These are phyloP conservation scores for Pezicula radicicola DNA, from an alignment of 2,329 filamentous ascomycete genomes.

Conservation along the genomic window DNA sequence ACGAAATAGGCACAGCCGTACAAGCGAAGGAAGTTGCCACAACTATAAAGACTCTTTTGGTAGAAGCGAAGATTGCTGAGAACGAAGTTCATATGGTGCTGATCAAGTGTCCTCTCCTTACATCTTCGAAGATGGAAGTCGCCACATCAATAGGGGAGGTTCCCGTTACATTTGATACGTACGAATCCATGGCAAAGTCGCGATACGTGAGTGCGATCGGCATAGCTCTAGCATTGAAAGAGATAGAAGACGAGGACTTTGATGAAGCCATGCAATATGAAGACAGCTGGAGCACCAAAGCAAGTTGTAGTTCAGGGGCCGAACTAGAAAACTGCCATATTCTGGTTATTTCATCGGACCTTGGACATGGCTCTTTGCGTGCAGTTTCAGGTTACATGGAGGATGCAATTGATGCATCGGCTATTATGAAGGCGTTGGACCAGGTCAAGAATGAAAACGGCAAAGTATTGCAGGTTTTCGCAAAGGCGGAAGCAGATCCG, in stretches of 20 bases:
- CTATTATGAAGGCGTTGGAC: conserved; percentile 14
- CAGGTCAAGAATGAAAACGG: conserved; percentile 17
- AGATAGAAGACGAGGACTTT: conserved; percentile 16
- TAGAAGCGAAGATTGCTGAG: conserved; percentile 10
- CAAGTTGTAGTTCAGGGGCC: conserved; percentile 30
- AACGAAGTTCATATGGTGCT: conserved; percentile 25
- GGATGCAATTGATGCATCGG: conserved; percentile 26
- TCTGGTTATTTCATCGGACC: conserved; percentile 25
- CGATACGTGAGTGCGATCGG: conserved; percentile 29
- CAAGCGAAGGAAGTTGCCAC: conserved; percentile 21
- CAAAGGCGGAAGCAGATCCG: conserved; percentile 29
- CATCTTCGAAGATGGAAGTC: conserved; percentile 22
- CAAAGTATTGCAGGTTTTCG: conserved; percentile 27
- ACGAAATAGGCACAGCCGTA: conserved; percentile 27
- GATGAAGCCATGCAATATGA: conserved; percentile 16
- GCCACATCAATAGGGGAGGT: conserved; percentile 17
- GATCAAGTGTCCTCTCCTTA: conserved; percentile 29
- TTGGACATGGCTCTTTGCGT: conserved; percentile 11
- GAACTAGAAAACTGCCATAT: conserved; percentile 30
- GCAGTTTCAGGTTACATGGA: conserved; percentile 23
- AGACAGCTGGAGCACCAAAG: conserved; percentile 24
- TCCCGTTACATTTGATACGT: conserved; percentile 27
- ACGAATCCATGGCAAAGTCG: conserved; percentile 31
- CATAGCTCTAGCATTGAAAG: conserved; percentile 25
- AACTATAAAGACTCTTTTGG: conserved; percentile 18